A percentile compares a stretch with the other conserved stretches of the same genome.
Conservation (phyloP, 352 stramenopile species). For the Phytophthora pisi region DNA sequence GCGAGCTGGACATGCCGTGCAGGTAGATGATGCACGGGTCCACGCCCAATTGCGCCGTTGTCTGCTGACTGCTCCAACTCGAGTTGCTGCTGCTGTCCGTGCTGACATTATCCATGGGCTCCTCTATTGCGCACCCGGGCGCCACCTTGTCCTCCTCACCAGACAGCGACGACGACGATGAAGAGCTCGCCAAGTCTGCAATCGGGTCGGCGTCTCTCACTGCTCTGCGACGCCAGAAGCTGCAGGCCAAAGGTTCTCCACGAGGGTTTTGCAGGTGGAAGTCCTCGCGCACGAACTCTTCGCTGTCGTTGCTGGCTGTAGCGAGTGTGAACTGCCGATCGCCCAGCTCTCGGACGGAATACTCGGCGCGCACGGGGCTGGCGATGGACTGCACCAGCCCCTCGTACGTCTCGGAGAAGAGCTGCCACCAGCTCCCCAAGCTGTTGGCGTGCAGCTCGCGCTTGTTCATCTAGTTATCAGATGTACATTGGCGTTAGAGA, state of each 20-base stretch:
- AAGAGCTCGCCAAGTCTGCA: conserved; percentile 8
- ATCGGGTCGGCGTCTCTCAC: conserved; percentile 34
- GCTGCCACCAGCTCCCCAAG: conserved; percentile 66
- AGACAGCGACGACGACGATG: conserved; percentile 5
- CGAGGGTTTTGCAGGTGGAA: conserved; percentile 59
- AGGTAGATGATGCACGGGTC: conserved; percentile 76
- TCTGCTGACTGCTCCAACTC: conserved; percentile 17
- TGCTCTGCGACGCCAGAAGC: conserved; percentile 59
- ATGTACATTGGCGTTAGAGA: conserved; percentile 8
- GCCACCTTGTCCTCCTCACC: conserved; percentile 26
- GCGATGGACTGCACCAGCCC: conserved; percentile 78
- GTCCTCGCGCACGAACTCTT: conserved; percentile 59
- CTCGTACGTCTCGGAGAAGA: conserved; percentile 78
- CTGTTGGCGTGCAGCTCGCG: conserved; percentile 58
- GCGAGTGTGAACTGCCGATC: conserved; percentile 25
- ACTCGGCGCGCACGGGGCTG: conserved; percentile 60
- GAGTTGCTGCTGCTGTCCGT: conserved; percentile 42
- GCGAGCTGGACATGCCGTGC: conserved; percentile 79
- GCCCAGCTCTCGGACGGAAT: conserved; percentile 63
- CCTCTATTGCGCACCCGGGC: conserved; percentile 3
- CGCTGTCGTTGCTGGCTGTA: conserved; percentile 7
- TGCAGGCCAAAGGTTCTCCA: conserved; percentile 66
- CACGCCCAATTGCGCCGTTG: not conserved
- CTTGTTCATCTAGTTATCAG: conserved; percentile 56
- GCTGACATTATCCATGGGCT: conserved; percentile 23